Conservation (phyloP, 108 stramenopile species). For the Epipyxis sp. region DNA sequence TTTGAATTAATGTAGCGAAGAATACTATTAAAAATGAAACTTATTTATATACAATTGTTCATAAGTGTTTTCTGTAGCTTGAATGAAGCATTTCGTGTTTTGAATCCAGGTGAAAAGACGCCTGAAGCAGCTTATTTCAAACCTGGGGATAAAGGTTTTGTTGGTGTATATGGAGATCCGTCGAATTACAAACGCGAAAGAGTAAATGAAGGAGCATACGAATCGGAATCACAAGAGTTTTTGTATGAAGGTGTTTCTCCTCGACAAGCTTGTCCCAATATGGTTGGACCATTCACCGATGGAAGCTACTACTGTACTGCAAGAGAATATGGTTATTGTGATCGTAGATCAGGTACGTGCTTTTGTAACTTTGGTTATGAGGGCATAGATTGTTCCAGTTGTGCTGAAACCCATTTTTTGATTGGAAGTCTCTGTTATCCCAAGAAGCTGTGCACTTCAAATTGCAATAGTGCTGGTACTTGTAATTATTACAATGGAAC, state of each 20-base stretch:
- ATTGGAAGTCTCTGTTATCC: slow-evolving; percentile 61
- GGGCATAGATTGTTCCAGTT: slow-evolving; percentile 62
- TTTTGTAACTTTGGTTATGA: slow-evolving; percentile 72
- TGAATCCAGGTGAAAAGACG: not conserved
- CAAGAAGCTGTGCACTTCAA: slow-evolving; percentile 62
- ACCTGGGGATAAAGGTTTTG: slow-evolving; percentile 2
- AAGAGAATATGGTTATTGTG: slow-evolving; percentile 68
- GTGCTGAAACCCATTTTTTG: slow-evolving; percentile 57
- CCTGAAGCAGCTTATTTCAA: not conserved
- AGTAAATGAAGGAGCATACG: slow-evolving; percentile 30
- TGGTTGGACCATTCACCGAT: slow-evolving; percentile 65
- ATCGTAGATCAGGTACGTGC: slow-evolving; percentile 70
- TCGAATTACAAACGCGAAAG: slow-evolving; percentile 23
- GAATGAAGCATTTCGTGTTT: too few relatives aligned
- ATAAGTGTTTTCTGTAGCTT: too few relatives aligned
- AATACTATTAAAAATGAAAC: too few relatives aligned
- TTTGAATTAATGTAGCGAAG: too few relatives aligned
- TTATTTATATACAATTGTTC: too few relatives aligned
- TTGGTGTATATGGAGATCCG: slow-evolving; percentile 22
- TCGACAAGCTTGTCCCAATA: slow-evolving; percentile 60
- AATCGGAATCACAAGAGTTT: not conserved
- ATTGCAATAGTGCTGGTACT: slow-evolving; percentile 65
- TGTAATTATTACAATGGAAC: slow-evolving; percentile 66
- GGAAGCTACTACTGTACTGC: slow-evolving; percentile 62
- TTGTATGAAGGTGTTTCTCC: slow-evolving; percentile 24